phyloP scores from a whole-genome alignment of 2,329 filamentous ascomycete species.

The Venturiaceae sp. region DNA sequence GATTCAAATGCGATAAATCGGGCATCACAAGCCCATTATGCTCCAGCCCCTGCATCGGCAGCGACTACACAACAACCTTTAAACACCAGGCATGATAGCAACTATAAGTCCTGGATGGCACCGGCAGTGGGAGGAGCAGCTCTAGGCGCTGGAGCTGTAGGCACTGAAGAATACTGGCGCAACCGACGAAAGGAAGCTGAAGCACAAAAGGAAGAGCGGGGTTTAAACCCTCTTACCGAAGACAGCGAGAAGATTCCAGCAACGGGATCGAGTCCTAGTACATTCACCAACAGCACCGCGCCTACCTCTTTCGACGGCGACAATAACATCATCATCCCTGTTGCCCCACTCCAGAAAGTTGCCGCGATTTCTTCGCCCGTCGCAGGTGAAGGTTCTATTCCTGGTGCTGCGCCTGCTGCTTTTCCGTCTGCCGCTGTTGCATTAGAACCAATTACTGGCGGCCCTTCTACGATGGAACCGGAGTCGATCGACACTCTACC shows the following conservation, averaged over 20 bases:
- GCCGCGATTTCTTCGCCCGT: not conserved
- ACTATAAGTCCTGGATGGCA: constrained; percentile 35
- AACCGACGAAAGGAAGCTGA: constrained; percentile 16
- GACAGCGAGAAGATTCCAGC: not conserved
- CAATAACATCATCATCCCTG: not conserved
- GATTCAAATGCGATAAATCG: not conserved
- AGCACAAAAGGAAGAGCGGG: not conserved
- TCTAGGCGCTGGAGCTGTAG: constrained; percentile 20
- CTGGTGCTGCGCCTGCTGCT: not conserved
- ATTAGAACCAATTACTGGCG: not conserved
- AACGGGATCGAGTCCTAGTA: not conserved
- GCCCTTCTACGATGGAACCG: not conserved
- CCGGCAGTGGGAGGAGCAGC: constrained; percentile 29
- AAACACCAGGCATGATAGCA: not conserved
- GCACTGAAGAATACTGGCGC: constrained; percentile 24
- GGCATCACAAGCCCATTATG: not conserved
- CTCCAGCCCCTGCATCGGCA: not conserved
- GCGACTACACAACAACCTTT: not conserved
- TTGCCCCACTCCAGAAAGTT: not conserved
- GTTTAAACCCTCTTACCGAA: not conserved
- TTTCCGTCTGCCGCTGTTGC: not conserved
- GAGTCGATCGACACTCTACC: not conserved
- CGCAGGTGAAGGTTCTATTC: not conserved
- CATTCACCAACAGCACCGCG: not conserved
- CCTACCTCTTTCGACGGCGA: not conserved